A percentile compares a stretch with the other conserved stretches of the same genome.
Conservation (phyloP, 2,329 filamentous ascomycete species). For the Tolypocladium tropicale region DNA sequence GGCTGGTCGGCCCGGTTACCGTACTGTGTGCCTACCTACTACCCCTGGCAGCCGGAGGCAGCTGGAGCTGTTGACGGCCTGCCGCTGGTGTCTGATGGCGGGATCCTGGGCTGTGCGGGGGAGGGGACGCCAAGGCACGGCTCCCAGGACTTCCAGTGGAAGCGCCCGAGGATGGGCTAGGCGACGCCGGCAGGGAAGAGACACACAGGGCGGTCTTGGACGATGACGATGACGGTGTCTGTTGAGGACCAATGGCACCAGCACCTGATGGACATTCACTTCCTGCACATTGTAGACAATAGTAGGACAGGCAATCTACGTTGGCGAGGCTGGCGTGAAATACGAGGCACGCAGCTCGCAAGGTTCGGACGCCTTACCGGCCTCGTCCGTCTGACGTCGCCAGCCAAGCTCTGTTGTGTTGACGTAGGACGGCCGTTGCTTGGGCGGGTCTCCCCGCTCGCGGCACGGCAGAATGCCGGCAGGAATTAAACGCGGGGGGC, state of each 20-base stretch:
- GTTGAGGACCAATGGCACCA: not conserved
- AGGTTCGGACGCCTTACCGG: not conserved
- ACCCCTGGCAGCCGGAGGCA: no score
- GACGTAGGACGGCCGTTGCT: not conserved
- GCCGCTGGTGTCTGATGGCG: not conserved
- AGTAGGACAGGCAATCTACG: not conserved
- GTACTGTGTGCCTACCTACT: not conserved
- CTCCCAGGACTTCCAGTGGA: not conserved
- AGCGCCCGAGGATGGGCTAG: no score
- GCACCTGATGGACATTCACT: not conserved
- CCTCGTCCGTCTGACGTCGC: not conserved
- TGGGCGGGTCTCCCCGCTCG: no score
- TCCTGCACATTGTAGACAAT: not conserved
- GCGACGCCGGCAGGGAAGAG: no score
- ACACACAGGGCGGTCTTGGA: no score
- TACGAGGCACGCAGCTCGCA: not conserved
- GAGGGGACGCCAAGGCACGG: not conserved
- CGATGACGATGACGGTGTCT: no score
- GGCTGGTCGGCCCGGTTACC: not conserved
- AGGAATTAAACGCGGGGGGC: not conserved
- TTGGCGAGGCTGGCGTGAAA: not conserved
- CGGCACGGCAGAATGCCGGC: not conserved
- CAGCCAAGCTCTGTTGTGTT: not conserved
- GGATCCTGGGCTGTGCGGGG: not conserved
- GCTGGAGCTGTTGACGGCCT: not conserved